Evolutionary conservation across 768 basidiomycete species (phyloP).

Genomic region (Dendrothele bispora): DNA sequence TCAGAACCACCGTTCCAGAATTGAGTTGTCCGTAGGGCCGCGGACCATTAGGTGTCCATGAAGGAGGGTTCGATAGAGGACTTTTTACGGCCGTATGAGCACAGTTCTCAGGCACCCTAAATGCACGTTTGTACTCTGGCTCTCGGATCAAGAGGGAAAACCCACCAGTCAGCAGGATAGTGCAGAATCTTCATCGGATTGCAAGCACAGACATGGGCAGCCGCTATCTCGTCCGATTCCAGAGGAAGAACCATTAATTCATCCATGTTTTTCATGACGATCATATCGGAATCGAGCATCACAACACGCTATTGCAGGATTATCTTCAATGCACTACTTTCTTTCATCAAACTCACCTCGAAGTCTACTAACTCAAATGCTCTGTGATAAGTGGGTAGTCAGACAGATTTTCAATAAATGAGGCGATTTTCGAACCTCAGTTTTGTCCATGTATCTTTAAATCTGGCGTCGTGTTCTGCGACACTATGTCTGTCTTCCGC

Average conservation of each 20-base stretch:
- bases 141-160: constrained; percentile 20
- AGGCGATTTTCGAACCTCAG: constrained; percentile 36
- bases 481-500: constrained; percentile 39
- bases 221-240: constrained; percentile 75
- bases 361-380: constrained; percentile 69
- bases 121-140: not conserved
- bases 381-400: constrained; percentile 21
- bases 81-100: constrained; percentile 63
- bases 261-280: constrained; percentile 82
- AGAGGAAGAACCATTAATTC: constrained; percentile 61
- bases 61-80: constrained; percentile 41
- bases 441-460: constrained; percentile 76
- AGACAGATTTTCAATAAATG: not conserved
- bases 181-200: constrained; percentile 84
- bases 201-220: constrained; percentile 89
- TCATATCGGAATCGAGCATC: constrained; percentile 88
- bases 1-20: constrained; percentile 84
- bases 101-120: constrained; percentile 92
- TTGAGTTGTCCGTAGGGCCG: constrained; percentile 85
- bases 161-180: constrained; percentile 87
- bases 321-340: constrained; percentile 1
- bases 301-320: constrained; percentile 59
- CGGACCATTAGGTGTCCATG: constrained; percentile 43
- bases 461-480: constrained; percentile 47
- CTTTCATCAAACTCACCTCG: constrained; percentile 44